Percentiles rank a stretch among this genome's conserved stretches.
Evolutionary conservation across 2,329 filamentous ascomycete genomes (phyloP).

Genomic region (Ophiobolus disseminans): DNA sequence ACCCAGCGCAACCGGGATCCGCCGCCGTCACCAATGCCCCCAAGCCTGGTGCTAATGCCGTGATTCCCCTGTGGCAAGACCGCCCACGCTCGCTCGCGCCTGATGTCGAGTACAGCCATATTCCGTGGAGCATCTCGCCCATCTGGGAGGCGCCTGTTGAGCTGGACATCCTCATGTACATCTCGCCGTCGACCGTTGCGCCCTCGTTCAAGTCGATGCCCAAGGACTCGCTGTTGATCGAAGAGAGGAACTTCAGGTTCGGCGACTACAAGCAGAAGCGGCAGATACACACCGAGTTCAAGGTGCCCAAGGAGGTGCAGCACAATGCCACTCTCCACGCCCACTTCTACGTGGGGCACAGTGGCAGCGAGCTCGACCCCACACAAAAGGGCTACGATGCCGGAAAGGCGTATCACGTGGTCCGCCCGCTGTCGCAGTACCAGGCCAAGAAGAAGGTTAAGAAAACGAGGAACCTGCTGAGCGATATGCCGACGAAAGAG

Average conservation of each 20-base stretch:
- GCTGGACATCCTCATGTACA: slow-evolving; percentile 83
- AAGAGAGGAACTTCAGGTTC: slow-evolving; percentile 80
- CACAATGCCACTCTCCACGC: slow-evolving; percentile 93
- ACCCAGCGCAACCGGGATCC: slow-evolving; percentile 27
- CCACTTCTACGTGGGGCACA: slow-evolving; percentile 86
- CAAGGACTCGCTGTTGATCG: slow-evolving; percentile 73
- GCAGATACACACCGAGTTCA: slow-evolving; percentile 76
- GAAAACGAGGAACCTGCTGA: slow-evolving; percentile 86
- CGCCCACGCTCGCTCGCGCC: slow-evolving; percentile 55
- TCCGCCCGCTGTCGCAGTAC: slow-evolving; percentile 86
- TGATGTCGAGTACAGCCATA: slow-evolving; percentile 64
- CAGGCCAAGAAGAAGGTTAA: slow-evolving; percentile 86
- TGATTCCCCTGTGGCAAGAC: slow-evolving; percentile 46
- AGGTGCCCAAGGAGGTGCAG: slow-evolving; percentile 80
- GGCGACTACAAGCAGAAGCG: slow-evolving; percentile 82
- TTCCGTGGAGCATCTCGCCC: slow-evolving; percentile 78
- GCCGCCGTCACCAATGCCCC: slow-evolving; percentile 23
- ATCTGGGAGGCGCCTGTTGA: slow-evolving; percentile 84
- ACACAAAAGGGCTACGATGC: slow-evolving; percentile 73
- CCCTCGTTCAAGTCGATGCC: slow-evolving; percentile 71
- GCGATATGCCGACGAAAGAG: slow-evolving; percentile 55
- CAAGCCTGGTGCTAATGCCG: slow-evolving; percentile 31
- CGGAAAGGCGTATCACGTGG: slow-evolving; percentile 80
- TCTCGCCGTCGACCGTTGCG: slow-evolving; percentile 76
- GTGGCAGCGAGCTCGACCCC: slow-evolving; percentile 79